A percentile compares a stretch with the other conserved stretches of the same genome.
Evolutionary conservation across 2,329 filamentous ascomycete species (phyloP).

Genomic region (Colletotrichum siamense): DNA sequence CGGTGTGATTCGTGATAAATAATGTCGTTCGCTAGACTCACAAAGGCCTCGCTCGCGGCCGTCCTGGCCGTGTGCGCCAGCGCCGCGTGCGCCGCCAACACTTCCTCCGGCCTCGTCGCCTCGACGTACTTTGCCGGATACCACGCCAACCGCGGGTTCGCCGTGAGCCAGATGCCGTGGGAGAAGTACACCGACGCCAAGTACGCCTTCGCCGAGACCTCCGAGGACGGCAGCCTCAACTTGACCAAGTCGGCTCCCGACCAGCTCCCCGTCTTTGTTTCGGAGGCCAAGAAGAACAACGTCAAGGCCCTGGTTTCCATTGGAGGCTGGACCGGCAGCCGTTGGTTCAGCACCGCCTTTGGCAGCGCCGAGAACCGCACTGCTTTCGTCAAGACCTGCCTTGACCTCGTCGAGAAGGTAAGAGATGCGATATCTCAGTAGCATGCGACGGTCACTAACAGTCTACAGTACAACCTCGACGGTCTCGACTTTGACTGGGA

Average conservation of each 20-base stretch:
- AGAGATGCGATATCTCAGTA: no score
- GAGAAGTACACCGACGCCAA: slow-evolving; percentile 21
- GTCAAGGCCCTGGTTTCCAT: slow-evolving; percentile 15
- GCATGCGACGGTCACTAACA: not conserved
- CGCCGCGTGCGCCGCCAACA: not conserved
- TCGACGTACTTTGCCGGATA: slow-evolving; percentile 17
- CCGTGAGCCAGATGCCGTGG: slow-evolving; percentile 7
- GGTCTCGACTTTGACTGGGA: slow-evolving; percentile 27
- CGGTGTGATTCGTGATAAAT: not conserved
- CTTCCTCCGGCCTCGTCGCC: not conserved
- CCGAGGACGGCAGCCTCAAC: not conserved
- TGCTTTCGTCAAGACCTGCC: slow-evolving; percentile 22
- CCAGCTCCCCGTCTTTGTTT: slow-evolving; percentile 8
- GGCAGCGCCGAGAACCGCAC: slow-evolving; percentile 25
- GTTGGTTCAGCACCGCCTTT: slow-evolving; percentile 5
- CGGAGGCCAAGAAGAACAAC: not conserved
- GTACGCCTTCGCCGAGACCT: slow-evolving; percentile 16
- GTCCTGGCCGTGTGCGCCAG: slow-evolving; percentile 9
- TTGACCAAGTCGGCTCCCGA: slow-evolving; percentile 13
- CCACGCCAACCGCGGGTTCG: slow-evolving; percentile 6
- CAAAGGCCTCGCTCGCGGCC: slow-evolving; percentile 4
- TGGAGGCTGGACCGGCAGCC: slow-evolving; percentile 19
- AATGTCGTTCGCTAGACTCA: slow-evolving; percentile 6
- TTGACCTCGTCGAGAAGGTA: slow-evolving; percentile 25
- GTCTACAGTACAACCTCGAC: not conserved